These are phyloP conservation scores for Phytophthora sojae DNA, from an alignment of 352 stramenopile genomes.

Conservation along the genomic window DNA sequence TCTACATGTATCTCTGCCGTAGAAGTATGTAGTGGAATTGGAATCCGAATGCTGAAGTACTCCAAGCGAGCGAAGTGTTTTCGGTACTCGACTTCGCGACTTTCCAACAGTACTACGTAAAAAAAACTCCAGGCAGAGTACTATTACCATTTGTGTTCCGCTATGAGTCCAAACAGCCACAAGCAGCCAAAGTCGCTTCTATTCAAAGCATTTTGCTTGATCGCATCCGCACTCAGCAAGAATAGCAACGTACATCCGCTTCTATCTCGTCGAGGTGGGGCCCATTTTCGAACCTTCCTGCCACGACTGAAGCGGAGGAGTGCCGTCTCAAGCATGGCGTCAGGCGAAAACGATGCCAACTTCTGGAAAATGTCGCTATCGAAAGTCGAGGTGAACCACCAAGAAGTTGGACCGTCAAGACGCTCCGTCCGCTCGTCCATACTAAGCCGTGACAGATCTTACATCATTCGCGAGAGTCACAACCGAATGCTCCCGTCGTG, in stretches of 20 bases:
- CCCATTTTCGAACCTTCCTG: background rate
- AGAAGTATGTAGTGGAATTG: no score
- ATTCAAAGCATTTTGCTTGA: background rate
- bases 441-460: conserved; percentile 13
- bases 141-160: no score
- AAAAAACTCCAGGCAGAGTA: no score
- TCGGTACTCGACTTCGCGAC: no score
- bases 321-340: background rate
- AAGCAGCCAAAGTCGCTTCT: background rate
- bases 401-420: conserved; percentile 81
- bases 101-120: no score
- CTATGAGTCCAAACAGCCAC: no score
- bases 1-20: no score
- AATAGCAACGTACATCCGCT: background rate
- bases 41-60: no score
- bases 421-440: conserved; percentile 57
- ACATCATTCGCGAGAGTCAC: conserved; percentile 7
- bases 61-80: no score
- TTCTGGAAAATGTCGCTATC: conserved; percentile 28
- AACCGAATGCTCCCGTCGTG: background rate
- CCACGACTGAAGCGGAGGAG: background rate
- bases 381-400: conserved; percentile 17
- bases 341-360: background rate
- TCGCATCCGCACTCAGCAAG: background rate
- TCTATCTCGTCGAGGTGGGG: background rate